These are phyloP conservation scores for Diaporthe batatas DNA, from an alignment of 2,329 filamentous ascomycete species.

Conservation along the genomic window DNA sequence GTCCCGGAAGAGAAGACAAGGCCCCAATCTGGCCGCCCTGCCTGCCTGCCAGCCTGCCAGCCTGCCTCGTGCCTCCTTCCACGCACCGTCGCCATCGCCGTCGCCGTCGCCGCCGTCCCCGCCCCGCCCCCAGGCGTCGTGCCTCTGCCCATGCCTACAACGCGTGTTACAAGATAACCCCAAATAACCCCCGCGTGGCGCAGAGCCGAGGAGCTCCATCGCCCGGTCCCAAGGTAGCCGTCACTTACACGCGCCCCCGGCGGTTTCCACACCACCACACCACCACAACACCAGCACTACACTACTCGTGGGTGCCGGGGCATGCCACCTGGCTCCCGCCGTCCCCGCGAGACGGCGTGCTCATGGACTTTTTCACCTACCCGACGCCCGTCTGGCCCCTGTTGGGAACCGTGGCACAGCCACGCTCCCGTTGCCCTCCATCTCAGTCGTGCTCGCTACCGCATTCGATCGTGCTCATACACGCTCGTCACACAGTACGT, in stretches of 20 bases:
- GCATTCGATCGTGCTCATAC: not conserved
- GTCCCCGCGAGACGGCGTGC: not conserved
- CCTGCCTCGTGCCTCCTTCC: not conserved
- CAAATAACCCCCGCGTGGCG: slow-evolving; percentile 12
- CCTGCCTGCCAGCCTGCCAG: no score
- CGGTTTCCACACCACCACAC: not conserved
- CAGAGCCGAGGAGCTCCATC: slow-evolving; percentile 12
- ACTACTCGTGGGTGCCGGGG: not conserved
- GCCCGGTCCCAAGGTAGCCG: slow-evolving; percentile 19
- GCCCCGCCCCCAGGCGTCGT: slow-evolving; percentile 1
- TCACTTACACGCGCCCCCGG: slow-evolving; percentile 5
- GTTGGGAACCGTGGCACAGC: slow-evolving; percentile 3
- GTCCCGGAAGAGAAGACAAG: not conserved
- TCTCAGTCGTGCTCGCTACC: slow-evolving; percentile 23
- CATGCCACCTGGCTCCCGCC: slow-evolving; percentile 7
- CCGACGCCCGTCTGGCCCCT: slow-evolving; percentile 4
- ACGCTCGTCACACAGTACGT: not conserved
- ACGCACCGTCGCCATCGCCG: slow-evolving; percentile 11
- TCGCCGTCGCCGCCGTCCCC: slow-evolving; percentile 5
- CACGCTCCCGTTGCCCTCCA: not conserved
- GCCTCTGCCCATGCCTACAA: slow-evolving; percentile 1
- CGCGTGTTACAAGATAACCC: slow-evolving; percentile 4
- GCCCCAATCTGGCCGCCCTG: not conserved
- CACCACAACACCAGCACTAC: not conserved
- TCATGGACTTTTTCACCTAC: not conserved